Evolutionary conservation across 495 filamentous ascomycete genomes (phyloP).

Genomic region (Penicillium pancosmium): DNA sequence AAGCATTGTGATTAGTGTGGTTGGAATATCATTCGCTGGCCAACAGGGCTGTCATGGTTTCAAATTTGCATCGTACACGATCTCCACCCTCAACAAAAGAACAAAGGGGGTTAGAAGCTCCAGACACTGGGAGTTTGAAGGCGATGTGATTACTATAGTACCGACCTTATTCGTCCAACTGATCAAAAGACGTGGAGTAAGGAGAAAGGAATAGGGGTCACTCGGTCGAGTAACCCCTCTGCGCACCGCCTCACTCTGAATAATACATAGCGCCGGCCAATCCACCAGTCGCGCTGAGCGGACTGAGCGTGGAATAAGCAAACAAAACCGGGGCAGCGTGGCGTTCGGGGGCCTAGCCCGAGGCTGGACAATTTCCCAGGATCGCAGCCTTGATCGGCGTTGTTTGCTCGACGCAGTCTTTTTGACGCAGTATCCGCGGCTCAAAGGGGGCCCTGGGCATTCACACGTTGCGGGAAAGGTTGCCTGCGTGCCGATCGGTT

Average conservation of each 20-base stretch:
- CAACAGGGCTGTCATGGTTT: background rate
- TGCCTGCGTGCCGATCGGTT: constrained; percentile 10
- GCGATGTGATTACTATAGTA: constrained; percentile 5
- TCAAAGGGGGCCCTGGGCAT: background rate
- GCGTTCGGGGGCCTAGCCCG: constrained; percentile 1
- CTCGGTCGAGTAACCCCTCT: constrained; percentile 3
- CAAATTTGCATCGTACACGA: background rate
- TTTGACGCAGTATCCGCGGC: constrained; percentile 13
- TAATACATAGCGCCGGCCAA: constrained; percentile 9
- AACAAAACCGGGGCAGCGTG: constrained; percentile 8
- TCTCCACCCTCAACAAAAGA: constrained; percentile 1
- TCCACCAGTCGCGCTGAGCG: constrained; percentile 5
- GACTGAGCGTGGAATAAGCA: constrained; percentile 15
- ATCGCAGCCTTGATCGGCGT: constrained; percentile 1
- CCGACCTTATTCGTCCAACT: constrained; percentile 5
- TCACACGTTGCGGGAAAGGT: background rate
- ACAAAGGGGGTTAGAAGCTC: background rate
- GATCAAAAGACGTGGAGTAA: constrained; percentile 11
- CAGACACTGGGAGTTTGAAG: background rate
- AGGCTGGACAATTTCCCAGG: background rate
- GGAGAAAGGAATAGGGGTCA: constrained; percentile 1
- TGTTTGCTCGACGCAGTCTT: background rate
- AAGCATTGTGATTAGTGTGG: constrained; percentile 1
- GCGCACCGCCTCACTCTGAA: constrained; percentile 16
- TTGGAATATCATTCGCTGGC: background rate